Evolutionary conservation across 2,329 filamentous ascomycete genomes (phyloP).

Genomic region (Cladosporium sp.): DNA sequence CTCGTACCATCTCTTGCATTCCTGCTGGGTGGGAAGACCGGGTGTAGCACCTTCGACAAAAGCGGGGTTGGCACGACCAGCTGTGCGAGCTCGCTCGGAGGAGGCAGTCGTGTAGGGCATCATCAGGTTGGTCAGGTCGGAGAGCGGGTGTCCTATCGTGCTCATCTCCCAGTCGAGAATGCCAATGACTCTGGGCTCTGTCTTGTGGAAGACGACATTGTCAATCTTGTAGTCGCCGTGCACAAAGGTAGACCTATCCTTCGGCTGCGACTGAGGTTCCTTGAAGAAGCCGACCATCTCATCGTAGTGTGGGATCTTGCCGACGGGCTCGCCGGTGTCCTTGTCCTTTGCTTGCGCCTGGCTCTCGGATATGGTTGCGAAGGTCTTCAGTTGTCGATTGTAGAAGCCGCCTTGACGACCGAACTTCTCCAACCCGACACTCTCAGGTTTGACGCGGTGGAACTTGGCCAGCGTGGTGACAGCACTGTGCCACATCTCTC

Average conservation of each 20-base stretch:
- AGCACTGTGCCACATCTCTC: constrained; percentile 80
- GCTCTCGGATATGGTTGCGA: constrained; percentile 69
- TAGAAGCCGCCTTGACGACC: constrained; percentile 78
- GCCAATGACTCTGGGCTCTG: constrained; percentile 81
- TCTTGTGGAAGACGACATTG: constrained; percentile 71
- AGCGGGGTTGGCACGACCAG: constrained; percentile 39
- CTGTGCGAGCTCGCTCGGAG: constrained; percentile 33
- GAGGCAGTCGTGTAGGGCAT: constrained; percentile 41
- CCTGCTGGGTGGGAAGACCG: constrained; percentile 59
- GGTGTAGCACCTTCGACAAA: constrained; percentile 62
- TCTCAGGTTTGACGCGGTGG: constrained; percentile 66
- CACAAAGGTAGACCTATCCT: constrained; percentile 73
- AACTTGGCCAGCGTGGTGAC: constrained; percentile 79
- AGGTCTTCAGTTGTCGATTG: constrained; percentile 77
- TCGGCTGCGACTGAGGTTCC: constrained; percentile 64
- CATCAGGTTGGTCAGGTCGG: constrained; percentile 79
- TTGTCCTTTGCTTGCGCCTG: constrained; percentile 73
- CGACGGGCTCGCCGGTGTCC: constrained; percentile 72
- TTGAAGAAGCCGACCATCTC: constrained; percentile 76
- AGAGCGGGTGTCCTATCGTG: constrained; percentile 91
- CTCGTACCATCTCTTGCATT: constrained; percentile 63
- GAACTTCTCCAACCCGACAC: constrained; percentile 66
- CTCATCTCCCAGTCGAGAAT: constrained; percentile 99
- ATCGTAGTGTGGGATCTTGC: constrained; percentile 76
- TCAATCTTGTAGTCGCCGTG: constrained; percentile 93